These are phyloP conservation scores for Colletotrichum brevisporum DNA, from an alignment of 2,329 filamentous ascomycete species.

Conservation along the genomic window DNA sequence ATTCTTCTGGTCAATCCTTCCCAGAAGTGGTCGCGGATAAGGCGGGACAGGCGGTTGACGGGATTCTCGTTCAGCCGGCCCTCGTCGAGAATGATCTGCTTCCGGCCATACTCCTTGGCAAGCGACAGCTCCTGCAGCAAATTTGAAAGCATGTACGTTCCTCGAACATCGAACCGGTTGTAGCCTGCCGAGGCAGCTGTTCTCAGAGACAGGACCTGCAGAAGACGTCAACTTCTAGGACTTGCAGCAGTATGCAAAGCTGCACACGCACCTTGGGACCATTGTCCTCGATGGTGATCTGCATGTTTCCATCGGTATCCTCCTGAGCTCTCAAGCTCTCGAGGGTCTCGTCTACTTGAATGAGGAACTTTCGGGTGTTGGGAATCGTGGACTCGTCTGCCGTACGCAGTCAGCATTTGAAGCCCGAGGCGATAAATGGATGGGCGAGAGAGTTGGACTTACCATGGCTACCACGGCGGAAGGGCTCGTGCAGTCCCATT, in stretches of 20 bases:
- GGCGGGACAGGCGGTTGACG: slow-evolving; percentile 85
- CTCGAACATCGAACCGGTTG: slow-evolving; percentile 90
- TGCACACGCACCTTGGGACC: slow-evolving; percentile 83
- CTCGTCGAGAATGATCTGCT: slow-evolving; percentile 92
- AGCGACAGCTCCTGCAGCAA: slow-evolving; percentile 94
- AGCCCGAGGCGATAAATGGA: background rate
- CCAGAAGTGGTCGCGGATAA: slow-evolving; percentile 95
- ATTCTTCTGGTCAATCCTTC: slow-evolving; percentile 90
- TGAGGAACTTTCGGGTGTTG: slow-evolving; percentile 81
- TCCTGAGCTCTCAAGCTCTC: slow-evolving; percentile 85
- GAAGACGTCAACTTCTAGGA: slow-evolving; percentile 30
- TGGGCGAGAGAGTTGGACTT: slow-evolving; percentile 43
- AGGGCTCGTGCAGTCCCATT: slow-evolving; percentile 66
- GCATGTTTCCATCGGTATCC: slow-evolving; percentile 93
- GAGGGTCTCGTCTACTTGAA: slow-evolving; percentile 88
- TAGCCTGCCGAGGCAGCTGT: slow-evolving; percentile 89
- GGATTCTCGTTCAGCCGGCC: slow-evolving; percentile 95
- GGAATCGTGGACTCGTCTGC: slow-evolving; percentile 78
- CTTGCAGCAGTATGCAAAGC: background rate
- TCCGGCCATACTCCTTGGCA: slow-evolving; percentile 90
- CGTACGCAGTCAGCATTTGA: slow-evolving; percentile 11
- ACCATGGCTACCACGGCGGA: slow-evolving; percentile 73
- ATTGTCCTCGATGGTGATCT: slow-evolving; percentile 97
- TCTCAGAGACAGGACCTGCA: slow-evolving; percentile 82
- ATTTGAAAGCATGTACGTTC: slow-evolving; percentile 98